Base-by-base conservation (phyloP, 306 rosid genomes). In the Cicer judaicum region DNA sequence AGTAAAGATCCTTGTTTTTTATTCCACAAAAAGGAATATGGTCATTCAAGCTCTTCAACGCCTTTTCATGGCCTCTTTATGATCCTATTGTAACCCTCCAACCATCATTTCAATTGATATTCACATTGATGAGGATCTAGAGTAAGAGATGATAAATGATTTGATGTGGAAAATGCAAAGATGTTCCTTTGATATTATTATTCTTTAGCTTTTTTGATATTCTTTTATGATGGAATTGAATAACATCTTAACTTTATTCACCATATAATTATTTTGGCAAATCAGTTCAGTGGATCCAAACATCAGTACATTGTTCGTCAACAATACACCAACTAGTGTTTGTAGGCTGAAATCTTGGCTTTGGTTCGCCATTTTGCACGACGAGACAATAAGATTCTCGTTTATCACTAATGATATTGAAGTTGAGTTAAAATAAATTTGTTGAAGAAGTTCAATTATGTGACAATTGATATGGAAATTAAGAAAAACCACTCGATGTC, bases 401-500 rank as follows among this genome's bases (percentile, higher is more conserved):
- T 73, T 60, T 1, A 96, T 97, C 13, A 80, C 9, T 10, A 92
- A 66, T 96, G 93, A 94, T 0, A 89, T 81, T 2, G 96, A 91
- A n/a, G 9, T n/a, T 2, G 96, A 85, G 7, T 59, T 76, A 63
- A 80, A 72, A 21, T 87, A 87, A 0, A 96, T 90, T 56, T 92
- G 95, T 0, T 96, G 93, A 0, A 96, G 92, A 2, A 94, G 53
- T 2, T 93, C 96, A 1, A 64, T 38, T 7, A 91, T 97, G 78
- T 82, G 8, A 82, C 83, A 47, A 94, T 92, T 1, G 89, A 86
- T 68, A 94, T 94, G 7, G 98, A 94, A 4, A 94, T 83, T 1
- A 94, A 80, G 42, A 88, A 94, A 89, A 92, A 92, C 99, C 98
- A 94, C 80, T 94, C 98, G 1, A 96, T 90, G 57, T 94, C 97